phyloP scores from a whole-genome alignment of 129 eudicot genomes.

The Tanacetum coccineum region DNA sequence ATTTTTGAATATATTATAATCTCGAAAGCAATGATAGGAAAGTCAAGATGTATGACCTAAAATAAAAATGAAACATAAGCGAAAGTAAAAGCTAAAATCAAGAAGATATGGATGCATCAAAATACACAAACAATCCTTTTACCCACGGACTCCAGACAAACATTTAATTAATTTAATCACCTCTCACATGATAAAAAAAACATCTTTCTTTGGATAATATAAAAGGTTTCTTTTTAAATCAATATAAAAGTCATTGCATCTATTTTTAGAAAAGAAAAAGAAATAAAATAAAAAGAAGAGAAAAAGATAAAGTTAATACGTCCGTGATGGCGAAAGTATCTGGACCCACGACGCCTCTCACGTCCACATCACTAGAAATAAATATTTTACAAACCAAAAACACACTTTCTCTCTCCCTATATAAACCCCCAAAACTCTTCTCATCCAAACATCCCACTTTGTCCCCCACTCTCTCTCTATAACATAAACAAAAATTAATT shows the following conservation, averaged over 20 bases:
- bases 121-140: slow-evolving; percentile 4
- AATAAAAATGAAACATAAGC: slow-evolving; percentile 17
- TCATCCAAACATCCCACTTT: slow-evolving; percentile 15
- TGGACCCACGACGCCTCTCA: slow-evolving; percentile 36
- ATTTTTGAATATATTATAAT: too few relatives aligned
- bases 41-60: slow-evolving; percentile 15
- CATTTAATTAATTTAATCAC: too few relatives aligned
- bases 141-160: too few relatives aligned
- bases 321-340: slow-evolving; percentile 47
- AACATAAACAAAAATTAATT: neutral
- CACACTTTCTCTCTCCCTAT: slow-evolving; percentile 39
- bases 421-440: slow-evolving; percentile 23
- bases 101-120: slow-evolving; percentile 20
- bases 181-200: too few relatives aligned
- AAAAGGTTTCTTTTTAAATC: too few relatives aligned
- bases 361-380: slow-evolving; percentile 34
- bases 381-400: too few relatives aligned
- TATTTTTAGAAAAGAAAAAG: neutral
- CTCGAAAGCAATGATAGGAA: neutral
- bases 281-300: neutral
- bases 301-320: slow-evolving; percentile 33
- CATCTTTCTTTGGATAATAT: too few relatives aligned
- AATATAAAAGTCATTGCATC: too few relatives aligned
- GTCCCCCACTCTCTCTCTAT: slow-evolving; percentile 12
- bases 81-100: slow-evolving; percentile 11